A percentile compares a stretch with the other conserved stretches of the same genome.
Conservation (phyloP, 1,284 basidiomycete species). For the Porodaedalea pini region DNA sequence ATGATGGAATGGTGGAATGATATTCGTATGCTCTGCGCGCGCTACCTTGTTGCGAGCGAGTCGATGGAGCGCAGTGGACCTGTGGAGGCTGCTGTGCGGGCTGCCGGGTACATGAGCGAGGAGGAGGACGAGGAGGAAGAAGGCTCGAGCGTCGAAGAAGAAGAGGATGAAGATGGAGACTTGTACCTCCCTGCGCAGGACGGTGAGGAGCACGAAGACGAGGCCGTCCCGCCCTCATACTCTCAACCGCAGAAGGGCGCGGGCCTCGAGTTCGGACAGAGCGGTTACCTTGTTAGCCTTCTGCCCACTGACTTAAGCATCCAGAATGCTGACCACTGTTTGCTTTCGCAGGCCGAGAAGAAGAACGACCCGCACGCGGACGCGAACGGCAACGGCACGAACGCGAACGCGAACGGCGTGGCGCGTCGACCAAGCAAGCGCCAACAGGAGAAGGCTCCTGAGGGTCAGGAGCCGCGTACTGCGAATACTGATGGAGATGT, state of each 20-base stretch:
- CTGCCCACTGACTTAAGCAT: conserved; percentile 19
- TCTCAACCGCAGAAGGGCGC: conserved; percentile 37
- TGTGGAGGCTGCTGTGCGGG: conserved; percentile 88
- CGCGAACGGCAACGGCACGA: conserved; percentile 18
- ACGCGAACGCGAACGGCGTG: conserved; percentile 31
- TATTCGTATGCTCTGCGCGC: conserved; percentile 91
- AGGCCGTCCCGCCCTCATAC: conserved; percentile 51
- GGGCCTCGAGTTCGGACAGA: conserved; percentile 52
- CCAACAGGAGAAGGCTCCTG: conserved; percentile 69
- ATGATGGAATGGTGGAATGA: conserved; percentile 99
- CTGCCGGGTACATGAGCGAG: conserved; percentile 81
- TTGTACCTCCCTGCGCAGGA: conserved; percentile 34
- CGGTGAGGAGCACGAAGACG: conserved; percentile 38
- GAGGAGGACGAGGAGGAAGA: conserved; percentile 70
- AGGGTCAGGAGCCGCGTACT: conserved; percentile 42
- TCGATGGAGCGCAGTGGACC: conserved; percentile 91
- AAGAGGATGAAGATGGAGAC: conserved; percentile 56
- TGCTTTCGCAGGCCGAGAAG: conserved; percentile 39
- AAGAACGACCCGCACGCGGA: conserved; percentile 27
- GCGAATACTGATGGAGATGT: conserved; percentile 24
- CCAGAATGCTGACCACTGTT: background rate
- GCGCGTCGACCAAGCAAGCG: conserved; percentile 51
- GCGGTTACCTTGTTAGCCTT: conserved; percentile 69
- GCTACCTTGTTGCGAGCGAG: conserved; percentile 94
- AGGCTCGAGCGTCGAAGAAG: conserved; percentile 72